Base-by-base conservation (phyloP, 2,329 filamentous ascomycete genomes). In the Ceratocystis variospora region DNA sequence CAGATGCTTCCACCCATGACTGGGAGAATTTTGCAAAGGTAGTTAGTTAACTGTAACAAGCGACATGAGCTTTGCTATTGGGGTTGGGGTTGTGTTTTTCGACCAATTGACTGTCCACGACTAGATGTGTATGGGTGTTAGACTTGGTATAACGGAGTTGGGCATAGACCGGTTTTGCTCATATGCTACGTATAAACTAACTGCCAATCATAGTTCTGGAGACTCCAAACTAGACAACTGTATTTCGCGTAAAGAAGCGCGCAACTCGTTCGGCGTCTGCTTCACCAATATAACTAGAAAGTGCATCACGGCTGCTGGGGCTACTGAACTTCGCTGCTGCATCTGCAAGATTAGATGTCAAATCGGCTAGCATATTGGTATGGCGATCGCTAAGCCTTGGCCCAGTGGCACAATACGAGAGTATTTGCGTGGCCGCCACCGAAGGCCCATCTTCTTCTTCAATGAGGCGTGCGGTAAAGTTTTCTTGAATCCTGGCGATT, bases 401-500 rank as follows among this genome's bases (percentile, higher is more conserved):
- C 3, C 73, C 75, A 46, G 68, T 48, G 8, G 72, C 71, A 66
- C 74, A 75, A 57, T 69, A 68, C 7, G 69, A 61, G 8, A 71
- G 62, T 44, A 74, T 65, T 17, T 3, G 53, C 3, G n/a, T 31
- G 6, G 68, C 67, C 19, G 61, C n/a, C 7, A 25, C 22, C 17
- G 10, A 46, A 6, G 61, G 25, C 12, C 12, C 15, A n/a, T 53
- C 53, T 12, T 59, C 53, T 45, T 62, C 65, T 63, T 37, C 41
- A 19, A 28, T 53, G 50, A 66, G 12, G 63, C 65, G 41, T 41
- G 44, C 17, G 25, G 10, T 57, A 50, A 53, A 25, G 75, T 68
- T 67, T 75, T 73, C 59, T 63, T 73, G 72, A 66, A 81, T 76
- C 0, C 72, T 69, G n/a, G 73, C 71, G 25, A 83, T 71, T 8